Conservation (phyloP, 352 stramenopile species). For the Phytophthora meadii region DNA sequence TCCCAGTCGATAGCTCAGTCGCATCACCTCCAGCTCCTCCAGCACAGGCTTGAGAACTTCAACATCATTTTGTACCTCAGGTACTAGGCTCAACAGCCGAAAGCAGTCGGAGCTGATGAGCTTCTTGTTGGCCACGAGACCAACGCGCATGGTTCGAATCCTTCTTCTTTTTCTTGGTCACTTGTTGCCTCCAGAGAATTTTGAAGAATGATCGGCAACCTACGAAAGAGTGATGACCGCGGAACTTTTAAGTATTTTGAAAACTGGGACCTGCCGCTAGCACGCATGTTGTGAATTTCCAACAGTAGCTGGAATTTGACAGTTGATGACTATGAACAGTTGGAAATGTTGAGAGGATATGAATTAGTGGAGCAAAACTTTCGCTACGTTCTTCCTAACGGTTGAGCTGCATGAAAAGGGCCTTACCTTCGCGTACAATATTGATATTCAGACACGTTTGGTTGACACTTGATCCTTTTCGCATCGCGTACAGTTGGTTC, state of each 20-base stretch:
- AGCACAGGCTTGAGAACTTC: slow-evolving; percentile 77
- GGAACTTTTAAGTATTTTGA: background rate
- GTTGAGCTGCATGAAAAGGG: slow-evolving; percentile 8
- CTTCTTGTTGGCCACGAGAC: slow-evolving; percentile 21
- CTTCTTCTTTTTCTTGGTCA: slow-evolving; percentile 5
- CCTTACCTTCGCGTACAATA: background rate
- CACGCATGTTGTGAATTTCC: background rate
- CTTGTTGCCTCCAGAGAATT: slow-evolving; percentile 17
- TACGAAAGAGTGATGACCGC: too few relatives aligned
- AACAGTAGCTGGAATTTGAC: slow-evolving; percentile 1
- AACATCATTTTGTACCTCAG: slow-evolving; percentile 69
- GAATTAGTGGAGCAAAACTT: background rate
- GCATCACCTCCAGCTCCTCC: slow-evolving; percentile 72
- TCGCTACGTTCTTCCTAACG: background rate
- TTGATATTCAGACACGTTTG: slow-evolving; percentile 7
- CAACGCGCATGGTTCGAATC: slow-evolving; percentile 21
- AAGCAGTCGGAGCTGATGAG: slow-evolving; percentile 52
- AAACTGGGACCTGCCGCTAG: slow-evolving; percentile 11
- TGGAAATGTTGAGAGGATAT: background rate
- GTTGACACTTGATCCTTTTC: slow-evolving; percentile 2
- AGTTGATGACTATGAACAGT: slow-evolving; percentile 11
- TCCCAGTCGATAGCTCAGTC: slow-evolving; percentile 61
- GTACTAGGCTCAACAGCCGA: slow-evolving; percentile 58
- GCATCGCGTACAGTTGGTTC: slow-evolving; percentile 31
- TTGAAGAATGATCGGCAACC: slow-evolving; percentile 12